Percentiles rank a stretch among this genome's conserved stretches.
phyloP scores from a whole-genome alignment of 148 eudicot species.

The Amaranthus palmeri region DNA sequence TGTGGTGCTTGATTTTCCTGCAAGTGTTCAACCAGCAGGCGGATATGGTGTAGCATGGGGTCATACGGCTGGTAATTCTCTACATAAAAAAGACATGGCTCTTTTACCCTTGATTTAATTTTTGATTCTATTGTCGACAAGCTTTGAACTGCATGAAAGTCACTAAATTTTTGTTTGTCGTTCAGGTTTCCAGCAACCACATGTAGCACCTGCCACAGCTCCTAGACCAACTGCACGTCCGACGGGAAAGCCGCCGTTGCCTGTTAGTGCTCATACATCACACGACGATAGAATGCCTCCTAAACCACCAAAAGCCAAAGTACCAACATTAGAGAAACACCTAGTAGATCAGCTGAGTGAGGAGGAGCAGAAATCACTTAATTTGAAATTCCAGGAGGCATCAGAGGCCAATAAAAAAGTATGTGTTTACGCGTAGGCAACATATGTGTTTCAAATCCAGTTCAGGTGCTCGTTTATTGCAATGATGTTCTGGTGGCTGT shows the following conservation, averaged over 20 bases:
- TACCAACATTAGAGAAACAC: slow-evolving; percentile 87
- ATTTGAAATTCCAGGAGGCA: slow-evolving; percentile 84
- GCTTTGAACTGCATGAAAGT: background rate
- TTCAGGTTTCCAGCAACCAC: slow-evolving; percentile 69
- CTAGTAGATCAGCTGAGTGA: slow-evolving; percentile 85
- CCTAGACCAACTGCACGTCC: slow-evolving; percentile 46
- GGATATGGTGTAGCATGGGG: slow-evolving; percentile 62
- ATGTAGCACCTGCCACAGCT: slow-evolving; percentile 41
- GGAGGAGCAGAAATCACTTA: slow-evolving; percentile 80
- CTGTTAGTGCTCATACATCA: slow-evolving; percentile 41
- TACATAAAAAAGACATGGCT: background rate
- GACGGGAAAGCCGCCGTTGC: slow-evolving; percentile 63
- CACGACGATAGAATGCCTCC: slow-evolving; percentile 56
- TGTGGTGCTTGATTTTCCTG: slow-evolving; percentile 53
- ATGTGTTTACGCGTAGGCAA: background rate
- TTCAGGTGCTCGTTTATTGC: background rate
- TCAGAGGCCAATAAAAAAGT: slow-evolving; percentile 81
- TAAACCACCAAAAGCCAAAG: slow-evolving; percentile 67
- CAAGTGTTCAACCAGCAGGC: slow-evolving; percentile 45
- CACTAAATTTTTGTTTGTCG: slow-evolving; percentile 2
- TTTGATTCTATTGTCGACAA: background rate
- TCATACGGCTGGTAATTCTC: slow-evolving; percentile 58
- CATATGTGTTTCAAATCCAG: background rate
- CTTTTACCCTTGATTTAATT: background rate
- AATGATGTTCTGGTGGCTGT: background rate